phyloP scores from a whole-genome alignment of 2,329 filamentous ascomycete genomes.

The Penicillium brevicompactum region DNA sequence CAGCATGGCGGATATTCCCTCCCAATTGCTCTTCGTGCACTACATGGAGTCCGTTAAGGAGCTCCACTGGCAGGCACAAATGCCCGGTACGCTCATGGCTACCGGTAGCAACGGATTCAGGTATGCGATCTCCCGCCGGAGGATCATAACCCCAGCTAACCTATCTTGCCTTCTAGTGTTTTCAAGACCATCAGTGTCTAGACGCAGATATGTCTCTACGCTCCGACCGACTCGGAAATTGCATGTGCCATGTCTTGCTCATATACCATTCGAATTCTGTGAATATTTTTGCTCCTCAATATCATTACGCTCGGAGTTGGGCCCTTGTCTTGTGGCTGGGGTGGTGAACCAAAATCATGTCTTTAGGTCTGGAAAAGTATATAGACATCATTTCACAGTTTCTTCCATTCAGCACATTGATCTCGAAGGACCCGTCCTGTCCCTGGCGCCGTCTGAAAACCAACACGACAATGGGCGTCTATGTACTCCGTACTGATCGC shows the following conservation, averaged over 20 bases:
- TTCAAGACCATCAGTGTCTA: constrained; percentile 83
- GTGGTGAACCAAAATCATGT: constrained; percentile 18
- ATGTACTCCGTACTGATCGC: not conserved
- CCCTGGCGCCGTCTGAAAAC: not conserved
- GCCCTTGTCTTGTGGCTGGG: constrained; percentile 13
- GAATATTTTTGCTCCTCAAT: constrained; percentile 19
- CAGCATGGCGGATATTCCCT: constrained; percentile 85
- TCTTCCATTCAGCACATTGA: not conserved
- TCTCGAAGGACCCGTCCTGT: not conserved
- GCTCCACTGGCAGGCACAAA: constrained; percentile 96
- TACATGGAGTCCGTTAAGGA: constrained; percentile 96
- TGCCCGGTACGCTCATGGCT: constrained; percentile 83
- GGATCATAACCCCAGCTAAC: constrained; percentile 18
- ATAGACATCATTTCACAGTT: constrained; percentile 10
- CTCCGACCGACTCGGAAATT: constrained; percentile 17
- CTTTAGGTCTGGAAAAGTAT: constrained; percentile 9
- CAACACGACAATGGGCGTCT: not conserved
- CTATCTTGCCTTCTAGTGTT: constrained; percentile 53
- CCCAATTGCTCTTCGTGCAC: constrained; percentile 94
- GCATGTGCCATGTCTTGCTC: constrained; percentile 30
- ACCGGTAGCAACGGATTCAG: constrained; percentile 85
- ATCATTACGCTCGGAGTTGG: constrained; percentile 19
- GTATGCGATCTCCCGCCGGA: constrained; percentile 41
- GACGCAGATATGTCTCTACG: constrained; percentile 14
- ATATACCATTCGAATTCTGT: constrained; percentile 29